phyloP scores from a whole-genome alignment of 2,329 filamentous ascomycete species.

The Sclerotinia borealis region DNA sequence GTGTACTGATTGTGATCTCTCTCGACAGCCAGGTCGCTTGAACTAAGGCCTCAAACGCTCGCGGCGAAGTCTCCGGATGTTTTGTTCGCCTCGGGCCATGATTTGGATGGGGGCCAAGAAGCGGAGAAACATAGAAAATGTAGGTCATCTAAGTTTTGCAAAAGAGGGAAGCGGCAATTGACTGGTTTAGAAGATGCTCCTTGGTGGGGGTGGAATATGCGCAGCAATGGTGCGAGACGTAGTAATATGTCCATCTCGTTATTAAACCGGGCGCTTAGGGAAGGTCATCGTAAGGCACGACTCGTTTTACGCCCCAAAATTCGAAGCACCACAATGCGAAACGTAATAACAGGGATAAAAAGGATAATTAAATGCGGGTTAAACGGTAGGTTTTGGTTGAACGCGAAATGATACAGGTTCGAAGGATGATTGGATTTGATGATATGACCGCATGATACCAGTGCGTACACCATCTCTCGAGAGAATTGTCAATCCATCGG shows the following conservation, averaged over 20 bases:
- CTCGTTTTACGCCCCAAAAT: slow-evolving; percentile 18
- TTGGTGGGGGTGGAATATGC: slow-evolving; percentile 23
- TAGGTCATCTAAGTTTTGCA: slow-evolving; percentile 4
- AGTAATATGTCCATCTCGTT: slow-evolving; percentile 20
- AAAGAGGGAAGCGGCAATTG: slow-evolving; percentile 13
- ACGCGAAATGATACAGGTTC: slow-evolving; percentile 1
- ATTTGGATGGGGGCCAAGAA: slow-evolving; percentile 7
- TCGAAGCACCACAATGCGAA: slow-evolving; percentile 13
- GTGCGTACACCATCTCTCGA: not conserved
- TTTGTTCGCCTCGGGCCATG: slow-evolving; percentile 1
- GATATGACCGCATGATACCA: slow-evolving; percentile 17
- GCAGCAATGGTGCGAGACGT: slow-evolving; percentile 29
- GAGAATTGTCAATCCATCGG: slow-evolving; percentile 4
- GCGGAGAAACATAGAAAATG: slow-evolving; percentile 6
- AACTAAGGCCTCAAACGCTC: not conserved
- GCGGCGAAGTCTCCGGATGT: not conserved
- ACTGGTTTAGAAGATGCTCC: slow-evolving; percentile 22
- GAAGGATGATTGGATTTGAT: slow-evolving; percentile 18
- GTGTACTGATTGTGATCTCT: not conserved
- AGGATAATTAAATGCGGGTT: slow-evolving; percentile 2
- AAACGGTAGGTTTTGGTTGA: not conserved
- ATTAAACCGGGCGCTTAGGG: slow-evolving; percentile 33
- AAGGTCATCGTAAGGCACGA: slow-evolving; percentile 30
- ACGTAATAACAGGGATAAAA: slow-evolving; percentile 22
- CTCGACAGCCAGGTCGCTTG: not conserved